Evolutionary conservation across 2,329 filamentous ascomycete species (phyloP).

Genomic region (Lachnellula subtilissima): DNA sequence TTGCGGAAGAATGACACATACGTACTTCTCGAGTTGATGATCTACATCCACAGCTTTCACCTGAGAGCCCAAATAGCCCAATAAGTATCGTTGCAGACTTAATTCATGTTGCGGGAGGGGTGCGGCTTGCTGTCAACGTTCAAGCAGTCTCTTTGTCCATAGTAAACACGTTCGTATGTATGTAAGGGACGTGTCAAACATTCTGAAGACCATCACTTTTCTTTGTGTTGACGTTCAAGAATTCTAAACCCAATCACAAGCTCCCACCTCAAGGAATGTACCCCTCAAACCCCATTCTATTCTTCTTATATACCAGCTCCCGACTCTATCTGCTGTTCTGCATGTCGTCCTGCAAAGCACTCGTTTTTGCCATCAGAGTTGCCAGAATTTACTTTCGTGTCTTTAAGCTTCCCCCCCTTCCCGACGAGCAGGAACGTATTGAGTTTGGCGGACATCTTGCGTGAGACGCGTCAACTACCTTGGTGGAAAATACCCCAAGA

Average conservation of each 20-base stretch:
- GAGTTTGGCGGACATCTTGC: not conserved
- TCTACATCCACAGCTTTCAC: not conserved
- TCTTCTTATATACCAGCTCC: not conserved
- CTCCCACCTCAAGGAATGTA: not conserved
- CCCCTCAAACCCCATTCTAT: not conserved
- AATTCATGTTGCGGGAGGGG: constrained; percentile 1
- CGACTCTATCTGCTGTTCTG: not conserved
- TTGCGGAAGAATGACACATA: constrained; percentile 1
- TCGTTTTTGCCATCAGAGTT: constrained; percentile 10
- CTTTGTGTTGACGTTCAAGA: constrained; percentile 6
- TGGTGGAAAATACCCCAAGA: not conserved
- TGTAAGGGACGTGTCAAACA: constrained; percentile 3
- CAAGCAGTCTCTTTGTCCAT: constrained; percentile 5
- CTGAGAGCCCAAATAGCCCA: constrained; percentile 1
- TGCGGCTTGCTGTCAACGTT: not conserved
- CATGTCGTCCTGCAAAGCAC: constrained; percentile 10
- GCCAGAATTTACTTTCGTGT: constrained; percentile 8
- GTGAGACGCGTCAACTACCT: not conserved
- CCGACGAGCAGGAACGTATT: constrained; percentile 3
- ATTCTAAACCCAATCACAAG: not conserved
- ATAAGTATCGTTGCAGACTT: constrained; percentile 1
- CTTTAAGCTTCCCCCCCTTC: constrained; percentile 3
- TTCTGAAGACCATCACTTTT: not conserved
- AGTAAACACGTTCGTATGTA: not conserved
- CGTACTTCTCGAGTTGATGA: not conserved